Evolutionary conservation across 2,329 filamentous ascomycete species (phyloP).

Genomic region (Xylariaceae sp.): DNA sequence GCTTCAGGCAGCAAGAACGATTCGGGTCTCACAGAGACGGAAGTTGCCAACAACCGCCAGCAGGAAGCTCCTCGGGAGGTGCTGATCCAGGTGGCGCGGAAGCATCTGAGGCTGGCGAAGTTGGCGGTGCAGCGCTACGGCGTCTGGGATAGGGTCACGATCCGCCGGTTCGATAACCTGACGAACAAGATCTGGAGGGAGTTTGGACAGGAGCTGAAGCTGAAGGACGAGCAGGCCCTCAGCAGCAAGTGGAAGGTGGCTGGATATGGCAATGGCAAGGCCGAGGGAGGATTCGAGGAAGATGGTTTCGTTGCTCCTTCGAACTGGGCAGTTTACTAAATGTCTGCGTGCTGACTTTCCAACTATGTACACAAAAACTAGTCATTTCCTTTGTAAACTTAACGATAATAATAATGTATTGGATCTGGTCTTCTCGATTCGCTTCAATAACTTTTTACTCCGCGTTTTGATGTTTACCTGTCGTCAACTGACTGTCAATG

Average conservation of each 20-base stretch:
- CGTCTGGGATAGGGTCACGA: constrained; percentile 9
- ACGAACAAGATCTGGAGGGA: constrained; percentile 22
- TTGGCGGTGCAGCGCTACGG: constrained; percentile 27
- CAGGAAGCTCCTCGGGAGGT: constrained; percentile 18
- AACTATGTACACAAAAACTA: no score
- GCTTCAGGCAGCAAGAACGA: background rate
- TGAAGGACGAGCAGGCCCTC: constrained; percentile 23
- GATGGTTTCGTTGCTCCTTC: constrained; percentile 18
- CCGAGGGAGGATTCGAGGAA: constrained; percentile 21
- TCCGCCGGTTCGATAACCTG: constrained; percentile 18
- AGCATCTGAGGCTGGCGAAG: constrained; percentile 19
- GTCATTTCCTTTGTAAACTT: no score
- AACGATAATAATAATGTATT: no score
- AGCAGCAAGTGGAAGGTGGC: constrained; percentile 23
- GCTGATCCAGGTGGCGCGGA: constrained; percentile 21
- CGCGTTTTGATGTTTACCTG: no score
- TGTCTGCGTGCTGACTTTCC: background rate
- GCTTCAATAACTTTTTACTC: no score
- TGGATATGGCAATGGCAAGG: constrained; percentile 18
- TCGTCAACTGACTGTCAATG: no score
- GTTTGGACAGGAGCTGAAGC: constrained; percentile 20
- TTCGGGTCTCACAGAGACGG: background rate
- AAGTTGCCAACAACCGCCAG: constrained; percentile 1
- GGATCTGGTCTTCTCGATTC: no score
- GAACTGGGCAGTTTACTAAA: constrained; percentile 15